These are phyloP conservation scores for Aureobasidium pullulans DNA, from an alignment of 2,329 filamentous ascomycete genomes.

Conservation along the genomic window DNA sequence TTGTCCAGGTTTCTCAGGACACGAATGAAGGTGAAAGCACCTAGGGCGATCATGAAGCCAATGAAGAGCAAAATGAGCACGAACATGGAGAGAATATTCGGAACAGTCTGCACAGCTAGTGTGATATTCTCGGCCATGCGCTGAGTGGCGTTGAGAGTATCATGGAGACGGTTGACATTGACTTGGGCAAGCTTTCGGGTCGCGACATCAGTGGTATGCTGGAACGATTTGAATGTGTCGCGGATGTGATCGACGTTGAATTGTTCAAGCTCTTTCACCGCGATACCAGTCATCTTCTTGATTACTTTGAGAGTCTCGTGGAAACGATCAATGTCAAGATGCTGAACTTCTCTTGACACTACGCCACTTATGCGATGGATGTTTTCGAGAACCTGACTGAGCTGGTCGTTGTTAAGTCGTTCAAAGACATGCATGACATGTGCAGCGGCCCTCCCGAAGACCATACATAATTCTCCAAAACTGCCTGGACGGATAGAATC, in stretches of 20 bases:
- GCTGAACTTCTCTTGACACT: neutral
- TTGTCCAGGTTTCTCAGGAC: neutral
- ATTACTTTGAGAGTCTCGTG: neutral
- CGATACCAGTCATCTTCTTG: neutral
- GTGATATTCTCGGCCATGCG: neutral
- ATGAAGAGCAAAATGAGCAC: neutral
- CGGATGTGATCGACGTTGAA: neutral
- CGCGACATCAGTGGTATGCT: neutral
- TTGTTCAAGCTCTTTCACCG: neutral
- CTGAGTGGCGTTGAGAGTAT: neutral
- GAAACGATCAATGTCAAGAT: neutral
- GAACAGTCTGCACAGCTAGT: neutral
- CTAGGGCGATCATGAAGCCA: neutral
- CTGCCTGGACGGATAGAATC: neutral
- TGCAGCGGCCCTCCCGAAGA: neutral
- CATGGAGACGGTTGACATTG: neutral
- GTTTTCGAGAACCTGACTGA: neutral
- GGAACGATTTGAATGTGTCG: neutral
- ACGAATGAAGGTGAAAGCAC: neutral
- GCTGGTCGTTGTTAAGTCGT: neutral
- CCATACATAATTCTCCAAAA: neutral
- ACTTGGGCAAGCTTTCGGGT: neutral
- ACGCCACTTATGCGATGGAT: neutral
- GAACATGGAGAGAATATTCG: neutral
- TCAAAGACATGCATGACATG: neutral